Base-by-base conservation (phyloP, 2,329 filamentous ascomycete species). In the Nothophoma quercina region DNA sequence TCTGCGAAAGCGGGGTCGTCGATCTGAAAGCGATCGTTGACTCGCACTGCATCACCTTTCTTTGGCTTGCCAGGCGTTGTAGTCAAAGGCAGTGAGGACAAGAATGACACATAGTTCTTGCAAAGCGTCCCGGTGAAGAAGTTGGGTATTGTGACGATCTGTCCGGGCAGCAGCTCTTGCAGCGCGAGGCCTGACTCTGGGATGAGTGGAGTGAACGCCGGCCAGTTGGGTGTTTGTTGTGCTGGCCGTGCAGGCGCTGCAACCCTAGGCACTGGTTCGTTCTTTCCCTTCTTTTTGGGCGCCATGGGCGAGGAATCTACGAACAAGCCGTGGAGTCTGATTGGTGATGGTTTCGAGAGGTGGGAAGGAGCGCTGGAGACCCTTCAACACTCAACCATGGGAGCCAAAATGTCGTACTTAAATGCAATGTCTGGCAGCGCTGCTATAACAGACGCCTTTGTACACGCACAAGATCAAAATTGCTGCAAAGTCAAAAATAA, bases 21-120 rank as follows among this genome's bases (percentile, higher is more conserved):
- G 16, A 96, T 78, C 75, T 96, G 91, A 64, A 89, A 96, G 9
- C 93, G 86, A 71, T 97, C 93, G 71, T 97, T 97, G 38, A 96
- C 89, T 28, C 93, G 83, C 7, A 91, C 83, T 1, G 92, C 92
- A 48, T 95, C 88, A 39, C 90, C 91, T 56, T 85, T 87, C 72
- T 90, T 93, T 1, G 91, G 91, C 55, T 85, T 86, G 0, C 85
- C 86, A 0, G 91, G 91, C 0, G 91, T 96, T 1, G 91, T 96
- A 35, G 83, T 83, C 36, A 96, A 77, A 0, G 90, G 87, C 2
- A 96, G 76, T 0, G 82, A 83, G 8, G 83, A 79, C 1, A 96
- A 82, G 64, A 93, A 95, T 1, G 84, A 81, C 41, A 91, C 83
- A 71, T 93, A 96, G 50, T 82, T 85, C 62, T 86, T 87, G 78